Evolutionary conservation across 2,329 filamentous ascomycete genomes (phyloP).

Genomic region (Hymenoscyphus fructigenus): DNA sequence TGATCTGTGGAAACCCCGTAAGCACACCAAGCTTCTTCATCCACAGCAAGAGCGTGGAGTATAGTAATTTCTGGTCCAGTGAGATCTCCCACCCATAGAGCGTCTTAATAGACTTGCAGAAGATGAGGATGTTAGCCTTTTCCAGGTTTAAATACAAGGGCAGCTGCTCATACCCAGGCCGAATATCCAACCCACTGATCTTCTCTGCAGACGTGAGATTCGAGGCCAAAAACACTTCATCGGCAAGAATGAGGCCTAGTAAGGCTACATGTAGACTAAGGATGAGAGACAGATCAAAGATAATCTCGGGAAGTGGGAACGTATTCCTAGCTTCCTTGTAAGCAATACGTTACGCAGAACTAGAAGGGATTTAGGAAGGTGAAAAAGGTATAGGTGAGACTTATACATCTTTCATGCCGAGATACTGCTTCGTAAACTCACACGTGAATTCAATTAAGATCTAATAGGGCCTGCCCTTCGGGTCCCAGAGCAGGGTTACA

Average conservation of each 20-base stretch:
- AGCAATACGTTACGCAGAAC: conserved; percentile 13
- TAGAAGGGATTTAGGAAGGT: conserved; percentile 7
- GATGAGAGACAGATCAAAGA: conserved; percentile 39
- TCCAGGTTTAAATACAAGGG: conserved; percentile 22
- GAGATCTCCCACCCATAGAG: conserved; percentile 25
- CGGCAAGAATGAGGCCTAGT: conserved; percentile 34
- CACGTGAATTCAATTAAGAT: conserved; percentile 11
- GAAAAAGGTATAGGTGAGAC: conserved; percentile 13
- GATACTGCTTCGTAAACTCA: conserved; percentile 31
- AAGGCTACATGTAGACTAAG: conserved; percentile 40
- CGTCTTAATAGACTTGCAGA: conserved; percentile 29
- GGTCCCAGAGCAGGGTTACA: conserved; percentile 15
- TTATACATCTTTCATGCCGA: conserved; percentile 25
- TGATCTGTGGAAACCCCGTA: conserved; percentile 20
- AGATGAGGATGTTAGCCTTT: conserved; percentile 28
- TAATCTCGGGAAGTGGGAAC: conserved; percentile 38
- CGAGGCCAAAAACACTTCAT: conserved; percentile 28
- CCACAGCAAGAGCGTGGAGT: conserved; percentile 23
- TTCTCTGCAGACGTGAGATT: conserved; percentile 28
- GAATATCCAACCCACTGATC: conserved; percentile 32
- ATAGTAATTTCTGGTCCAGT: conserved; percentile 16
- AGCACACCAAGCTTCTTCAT: conserved; percentile 27
- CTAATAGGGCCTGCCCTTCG: conserved; percentile 2
- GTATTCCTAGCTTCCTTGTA: conserved; percentile 32
- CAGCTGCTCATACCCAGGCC: conserved; percentile 30